phyloP scores from a whole-genome alignment of 352 stramenopile genomes.

The Phytopythium sindhum region DNA sequence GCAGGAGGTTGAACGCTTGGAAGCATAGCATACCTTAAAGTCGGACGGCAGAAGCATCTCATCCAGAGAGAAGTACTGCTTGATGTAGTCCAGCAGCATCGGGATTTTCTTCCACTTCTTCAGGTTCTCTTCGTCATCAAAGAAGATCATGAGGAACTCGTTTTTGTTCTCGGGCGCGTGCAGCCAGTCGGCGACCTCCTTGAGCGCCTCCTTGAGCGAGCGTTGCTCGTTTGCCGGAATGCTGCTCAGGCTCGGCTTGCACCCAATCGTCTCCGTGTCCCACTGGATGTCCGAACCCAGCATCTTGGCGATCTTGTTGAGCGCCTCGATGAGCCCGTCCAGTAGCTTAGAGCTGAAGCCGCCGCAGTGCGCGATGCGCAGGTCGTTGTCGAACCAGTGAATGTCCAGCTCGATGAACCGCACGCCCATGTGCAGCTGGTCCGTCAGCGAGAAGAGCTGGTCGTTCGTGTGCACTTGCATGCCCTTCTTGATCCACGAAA shows the following conservation, averaged over 20 bases:
- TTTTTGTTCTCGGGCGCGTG: slow-evolving; percentile 45
- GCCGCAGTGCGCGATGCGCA: slow-evolving; percentile 66
- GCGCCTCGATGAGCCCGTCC: slow-evolving; percentile 53
- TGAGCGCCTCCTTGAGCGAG: slow-evolving; percentile 35
- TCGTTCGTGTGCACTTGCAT: slow-evolving; percentile 64
- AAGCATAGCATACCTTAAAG: slow-evolving; percentile 35
- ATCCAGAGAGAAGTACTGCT: slow-evolving; percentile 46
- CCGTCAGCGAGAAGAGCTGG: slow-evolving; percentile 63
- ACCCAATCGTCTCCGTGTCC: slow-evolving; percentile 68
- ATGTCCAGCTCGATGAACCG: slow-evolving; percentile 69
- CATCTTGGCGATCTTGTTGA: slow-evolving; percentile 60
- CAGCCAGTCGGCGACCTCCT: slow-evolving; percentile 57
- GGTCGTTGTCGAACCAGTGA: slow-evolving; percentile 64
- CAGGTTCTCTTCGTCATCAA: slow-evolving; percentile 73
- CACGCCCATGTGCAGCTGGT: slow-evolving; percentile 63
- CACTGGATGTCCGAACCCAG: slow-evolving; percentile 59
- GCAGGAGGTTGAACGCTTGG: slow-evolving; percentile 1
- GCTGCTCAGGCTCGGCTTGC: slow-evolving; percentile 65
- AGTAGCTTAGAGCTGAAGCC: slow-evolving; percentile 58
- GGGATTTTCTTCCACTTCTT: slow-evolving; percentile 80
- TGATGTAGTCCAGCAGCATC: slow-evolving; percentile 63
- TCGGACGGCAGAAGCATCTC: slow-evolving; percentile 71
- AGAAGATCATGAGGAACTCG: slow-evolving; percentile 83
- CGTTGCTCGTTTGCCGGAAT: slow-evolving; percentile 61
- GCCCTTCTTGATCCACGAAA: slow-evolving; percentile 50